Evolutionary conservation across 129 eudicot genomes (phyloP).

Genomic region (Oenanthe sinensis): DNA sequence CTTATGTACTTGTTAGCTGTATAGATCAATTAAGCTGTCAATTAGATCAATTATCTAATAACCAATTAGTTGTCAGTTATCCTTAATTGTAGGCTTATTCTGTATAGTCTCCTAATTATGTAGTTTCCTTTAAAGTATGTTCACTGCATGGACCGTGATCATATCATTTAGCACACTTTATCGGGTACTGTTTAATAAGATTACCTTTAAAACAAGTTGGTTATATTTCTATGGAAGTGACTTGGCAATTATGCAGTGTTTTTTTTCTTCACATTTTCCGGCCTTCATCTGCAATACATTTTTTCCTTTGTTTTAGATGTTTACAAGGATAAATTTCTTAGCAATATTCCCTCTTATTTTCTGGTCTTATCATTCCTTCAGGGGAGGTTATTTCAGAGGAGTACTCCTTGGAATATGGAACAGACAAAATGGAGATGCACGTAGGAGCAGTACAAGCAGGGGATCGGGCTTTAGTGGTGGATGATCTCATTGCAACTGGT

Average conservation of each 20-base stretch:
- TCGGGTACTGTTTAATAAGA: not conserved
- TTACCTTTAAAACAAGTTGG: not conserved
- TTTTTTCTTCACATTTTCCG: not conserved
- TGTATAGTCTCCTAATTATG: no score
- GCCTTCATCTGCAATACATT: not conserved
- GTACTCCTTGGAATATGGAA: constrained; percentile 88
- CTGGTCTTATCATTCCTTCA: constrained; percentile 18
- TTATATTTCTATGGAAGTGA: not conserved
- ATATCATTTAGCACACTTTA: not conserved
- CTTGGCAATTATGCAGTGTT: not conserved
- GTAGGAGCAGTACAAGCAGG: constrained; percentile 89
- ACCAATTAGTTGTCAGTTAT: no score
- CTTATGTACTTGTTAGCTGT: no score
- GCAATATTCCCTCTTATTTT: not conserved
- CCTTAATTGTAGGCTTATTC: no score
- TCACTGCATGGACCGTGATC: not conserved
- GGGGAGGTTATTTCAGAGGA: constrained; percentile 90
- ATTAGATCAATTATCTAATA: no score
- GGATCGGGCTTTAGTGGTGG: constrained; percentile 59
- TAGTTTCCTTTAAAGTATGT: no score
- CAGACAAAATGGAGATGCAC: constrained; percentile 85
- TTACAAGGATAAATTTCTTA: no score
- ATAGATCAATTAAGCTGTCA: no score
- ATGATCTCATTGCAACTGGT: constrained; percentile 89
- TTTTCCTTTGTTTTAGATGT: not conserved